Evolutionary conservation across 2,329 filamentous ascomycete genomes (phyloP).

Genomic region (Fusarium sp.): DNA sequence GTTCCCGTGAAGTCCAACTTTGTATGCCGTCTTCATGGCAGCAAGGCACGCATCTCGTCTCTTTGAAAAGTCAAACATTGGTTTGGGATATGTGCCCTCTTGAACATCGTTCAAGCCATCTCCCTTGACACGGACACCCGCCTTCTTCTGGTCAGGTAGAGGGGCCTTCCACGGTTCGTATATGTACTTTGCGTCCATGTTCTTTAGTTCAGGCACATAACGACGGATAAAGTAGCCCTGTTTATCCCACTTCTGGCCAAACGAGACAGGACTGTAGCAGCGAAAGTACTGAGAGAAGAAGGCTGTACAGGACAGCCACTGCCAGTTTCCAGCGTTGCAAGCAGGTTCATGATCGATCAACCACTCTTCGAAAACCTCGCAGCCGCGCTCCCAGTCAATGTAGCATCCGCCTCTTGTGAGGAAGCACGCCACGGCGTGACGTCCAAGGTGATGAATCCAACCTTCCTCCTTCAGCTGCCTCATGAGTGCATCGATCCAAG

Average conservation of each 20-base stretch:
- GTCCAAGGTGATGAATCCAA: slow-evolving; percentile 84
- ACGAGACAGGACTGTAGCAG: slow-evolving; percentile 77
- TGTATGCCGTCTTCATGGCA: slow-evolving; percentile 78
- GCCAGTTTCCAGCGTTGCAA: slow-evolving; percentile 82
- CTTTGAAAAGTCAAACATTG: slow-evolving; percentile 81
- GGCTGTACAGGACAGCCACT: slow-evolving; percentile 81
- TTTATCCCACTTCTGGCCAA: slow-evolving; percentile 81
- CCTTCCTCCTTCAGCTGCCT: slow-evolving; percentile 77
- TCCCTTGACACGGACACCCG: slow-evolving; percentile 71
- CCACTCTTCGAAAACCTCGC: slow-evolving; percentile 82
- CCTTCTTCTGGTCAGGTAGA: slow-evolving; percentile 74
- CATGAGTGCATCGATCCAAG: slow-evolving; percentile 86
- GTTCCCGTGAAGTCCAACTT: slow-evolving; percentile 72
- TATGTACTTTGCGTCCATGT: slow-evolving; percentile 75
- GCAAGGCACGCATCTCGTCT: slow-evolving; percentile 72
- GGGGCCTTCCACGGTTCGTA: slow-evolving; percentile 85
- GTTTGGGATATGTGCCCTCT: slow-evolving; percentile 73
- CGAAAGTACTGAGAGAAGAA: slow-evolving; percentile 81
- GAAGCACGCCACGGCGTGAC: slow-evolving; percentile 84
- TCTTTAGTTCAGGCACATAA: slow-evolving; percentile 75
- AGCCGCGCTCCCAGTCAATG: slow-evolving; percentile 82
- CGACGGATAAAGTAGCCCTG: slow-evolving; percentile 72
- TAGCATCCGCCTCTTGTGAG: slow-evolving; percentile 84
- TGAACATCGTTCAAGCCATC: slow-evolving; percentile 59
- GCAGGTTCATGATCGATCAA: slow-evolving; percentile 81